Evolutionary conservation across 2,329 filamentous ascomycete species (phyloP), one percentile per base, ranked within the genome.

Genomic region (Bipolaris cookei): DNA sequence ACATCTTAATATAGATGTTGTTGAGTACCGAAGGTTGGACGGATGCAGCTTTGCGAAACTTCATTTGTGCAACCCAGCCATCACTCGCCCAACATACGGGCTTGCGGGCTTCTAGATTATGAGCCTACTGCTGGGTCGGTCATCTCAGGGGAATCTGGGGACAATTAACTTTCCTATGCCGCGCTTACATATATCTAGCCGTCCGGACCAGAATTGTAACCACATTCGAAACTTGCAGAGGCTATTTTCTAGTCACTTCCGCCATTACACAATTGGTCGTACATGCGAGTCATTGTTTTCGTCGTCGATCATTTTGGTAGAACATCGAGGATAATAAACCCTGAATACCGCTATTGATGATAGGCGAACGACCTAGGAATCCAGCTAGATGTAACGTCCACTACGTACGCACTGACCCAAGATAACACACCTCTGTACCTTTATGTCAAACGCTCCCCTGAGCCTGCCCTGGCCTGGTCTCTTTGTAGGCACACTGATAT

Each of bases 291-390:
- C 13, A 16, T 20, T 48, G 20, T 37, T 43, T 38, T 28, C 21
- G 18, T 38, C 28, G 6, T 30, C 34, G 49, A 11, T 38, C 20
- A 44, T 38, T 5, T 43, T 20, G 28, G 37, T 48, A 20, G 20
- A 32, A 39, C 20, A 32, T 34, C 10, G 56, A 13, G 39, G 50
- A 44, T 23, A 51, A 30, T 42, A 50, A 50, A 45, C 6, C 25
- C 46, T 23, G 45, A 16, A 46, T 39, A 20, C 14, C 8, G 30
- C 21, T 25, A 30, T 14, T 20, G 18, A 35, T n/a, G 18, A 43
- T 13, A 7, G 20, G 28, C 18, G 25, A 50, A 18, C 14, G 38
- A 38, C 30, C 20, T 18, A 34, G n/a, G 13, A 38, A 46, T 18
- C 25, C 35, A 18, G 10, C 23, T 39, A 14, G 35, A 43, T 34